Base-by-base conservation (phyloP, 495 filamentous ascomycete genomes). In the Penicillium dipodomyicola region DNA sequence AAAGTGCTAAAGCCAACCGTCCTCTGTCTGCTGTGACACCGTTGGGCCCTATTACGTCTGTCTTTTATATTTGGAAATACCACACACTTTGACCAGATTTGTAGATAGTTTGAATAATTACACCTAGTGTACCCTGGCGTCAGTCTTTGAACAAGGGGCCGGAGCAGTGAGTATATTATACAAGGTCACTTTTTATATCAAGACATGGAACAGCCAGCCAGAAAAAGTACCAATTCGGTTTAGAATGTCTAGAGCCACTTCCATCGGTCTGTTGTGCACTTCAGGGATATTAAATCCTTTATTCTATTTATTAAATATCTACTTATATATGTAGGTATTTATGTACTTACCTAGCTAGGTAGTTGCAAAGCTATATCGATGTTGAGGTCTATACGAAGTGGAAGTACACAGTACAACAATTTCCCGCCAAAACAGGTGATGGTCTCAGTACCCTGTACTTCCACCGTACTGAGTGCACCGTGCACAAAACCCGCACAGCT, bases 401-500 rank as follows among this genome's bases (percentile, higher is more conserved):
- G 7, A 46, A 46, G 43, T 46, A 46, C 14, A 27, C 2, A 46
- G 43, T 46, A 46, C 43, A 27, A n/a, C 2, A 10, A 46, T 15
- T 9, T 14, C 2, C 5, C 1, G 23, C 20, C 6, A 46, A 46
- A 29, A 29, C 2, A 17, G 22, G 5, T 15, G 23, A 46, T 14
- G 9, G 8, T 4, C 7, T 3, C 6, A 2, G 43, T 46, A 29
- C 43, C 23, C 6, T 12, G 23, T 46, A 46, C 43, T 46, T 29
- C 14, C 14, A 17, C 6, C 7, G 22, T 12, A 7, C 23, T 48
- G 27, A 33, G 45, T 48, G 32, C 14, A 51, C 0, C 9, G 20
- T 25, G 49, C 39, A 40, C 39, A 11, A 5, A 25, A 19, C 5
- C 23, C 17, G 5, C 7, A 25, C 35, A 29, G 62, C 57, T 77